Evolutionary conservation across 228 moss, liverwort and hornwort genomes (phyloP), one percentile per base, ranked within the genome.

Genomic region (Sphagnum fallax): DNA sequence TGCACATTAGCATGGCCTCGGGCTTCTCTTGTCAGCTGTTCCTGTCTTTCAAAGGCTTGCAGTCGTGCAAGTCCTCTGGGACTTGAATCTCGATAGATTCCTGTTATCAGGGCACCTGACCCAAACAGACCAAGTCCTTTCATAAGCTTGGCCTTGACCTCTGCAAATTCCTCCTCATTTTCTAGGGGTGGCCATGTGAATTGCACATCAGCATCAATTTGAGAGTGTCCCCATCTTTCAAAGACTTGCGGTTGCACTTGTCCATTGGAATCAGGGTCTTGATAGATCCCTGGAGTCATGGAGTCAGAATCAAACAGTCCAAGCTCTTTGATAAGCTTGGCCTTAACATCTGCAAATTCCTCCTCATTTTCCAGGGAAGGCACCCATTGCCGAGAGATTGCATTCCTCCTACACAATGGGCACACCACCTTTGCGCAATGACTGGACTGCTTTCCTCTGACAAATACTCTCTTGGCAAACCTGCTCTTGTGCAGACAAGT

Each of bases 1-100:
- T 71, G 73, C 69, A 75, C 80, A 62, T 88, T 88, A 10, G 80
- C 88, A 64, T 86, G 65, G 47, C 86, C 84, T 5, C 91, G 85
- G 65, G 65, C 11, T 69, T 69, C 72, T 49, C 74, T 75, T 4
- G 80, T 86, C 16, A 52, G 1, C 0, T 77, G 75, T 69, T 73
- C 52, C 61, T 79, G 49, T 14, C 73, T 77, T 57, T 86, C 75
- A 52, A 86, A 86, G 61, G 82, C 73, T 67, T 82, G 71, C 52
- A 65, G 69, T 13, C 85, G 75, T 57, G 73, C 82, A 66, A 75
- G 73, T 59, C 80, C 82, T 77, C 70, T 60, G 1, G 71, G 52
- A 71, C 85, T 86, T 0, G 66, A 52, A 71, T 86, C 82, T 5
- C 75, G 77, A n/a, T 73, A 73, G 62, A 86, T 75, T 32, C 79